Evolutionary conservation across 1,284 basidiomycete genomes (phyloP), one percentile per base, ranked within the genome.

Genomic region (Ceratobasidium sp.): DNA sequence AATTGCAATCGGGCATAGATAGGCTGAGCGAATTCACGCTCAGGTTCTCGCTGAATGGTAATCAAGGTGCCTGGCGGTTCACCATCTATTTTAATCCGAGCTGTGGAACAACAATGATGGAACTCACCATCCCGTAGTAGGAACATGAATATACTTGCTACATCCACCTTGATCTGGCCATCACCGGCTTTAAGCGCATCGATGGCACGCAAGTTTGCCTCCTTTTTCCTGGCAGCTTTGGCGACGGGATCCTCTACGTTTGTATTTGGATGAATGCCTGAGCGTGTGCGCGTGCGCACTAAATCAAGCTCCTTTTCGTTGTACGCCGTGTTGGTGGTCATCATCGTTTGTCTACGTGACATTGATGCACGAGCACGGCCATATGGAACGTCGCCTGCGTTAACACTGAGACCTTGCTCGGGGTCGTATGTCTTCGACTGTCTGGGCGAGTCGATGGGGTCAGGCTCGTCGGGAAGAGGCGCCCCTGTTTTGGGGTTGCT

Each of bases 141-240:
- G 80, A 90, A 89, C 60, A 90, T 84, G 77, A 84, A 89, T 81
- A 90, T 83, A 0, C 89, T 87, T 23, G 83, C 81, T 23, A 88
- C 83, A 61, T 84, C 83, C 46, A 90, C 88, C 61, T 85, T 82
- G 1, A 91, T 85, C 71, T 88, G 83, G 26, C 87, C 86, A 6
- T 52, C 45, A 34, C 84, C 87, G 78, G 85, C 80, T 77, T 87
- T 90, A 71, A 90, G 81, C 18, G 84, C 83, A 60, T 84, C 82
- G 45, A 89, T 78, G n/a, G 61, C 67, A 3, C 70, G 72, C 82
- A 78, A 43, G 62, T 75, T 65, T 32, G 55, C 34, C 45, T 59
- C n/a, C 39, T 59, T 70, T 23, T 70, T 70, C 48, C 67, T 39
- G 16, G 48, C 21, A 16, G 64, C 64, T 34, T 53, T 52, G 26